A percentile compares a stretch with the other conserved stretches of the same genome.
Conservation (phyloP, 345 rosid species). For the Gynandropsis gynandra region DNA sequence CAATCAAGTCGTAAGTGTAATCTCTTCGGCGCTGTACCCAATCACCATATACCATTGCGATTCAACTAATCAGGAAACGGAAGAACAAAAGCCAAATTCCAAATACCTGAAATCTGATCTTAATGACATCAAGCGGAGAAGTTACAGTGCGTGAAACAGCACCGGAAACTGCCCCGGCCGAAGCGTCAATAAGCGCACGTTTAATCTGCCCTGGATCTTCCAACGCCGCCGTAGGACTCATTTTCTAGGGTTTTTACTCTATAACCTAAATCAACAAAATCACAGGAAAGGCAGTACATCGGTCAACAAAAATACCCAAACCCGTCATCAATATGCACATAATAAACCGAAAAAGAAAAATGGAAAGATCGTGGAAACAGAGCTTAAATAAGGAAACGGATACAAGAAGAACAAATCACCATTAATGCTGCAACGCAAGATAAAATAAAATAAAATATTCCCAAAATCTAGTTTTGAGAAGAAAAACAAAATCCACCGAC, state of each 20-base stretch:
- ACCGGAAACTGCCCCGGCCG: slow-evolving; percentile 81
- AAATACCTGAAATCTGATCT: slow-evolving; percentile 89
- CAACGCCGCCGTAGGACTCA: slow-evolving; percentile 29
- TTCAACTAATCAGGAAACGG: not conserved
- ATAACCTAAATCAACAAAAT: slow-evolving; percentile 11
- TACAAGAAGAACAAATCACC: too few species aligned
- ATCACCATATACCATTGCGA: not conserved
- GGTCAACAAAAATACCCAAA: slow-evolving; percentile 10
- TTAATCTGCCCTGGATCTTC: slow-evolving; percentile 74
- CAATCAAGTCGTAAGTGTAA: slow-evolving; percentile 9
- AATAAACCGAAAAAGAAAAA: slow-evolving; percentile 5
- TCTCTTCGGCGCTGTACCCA: too few species aligned
- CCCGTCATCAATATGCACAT: slow-evolving; percentile 13
- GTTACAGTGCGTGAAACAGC: slow-evolving; percentile 80
- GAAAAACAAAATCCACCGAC: too few species aligned
- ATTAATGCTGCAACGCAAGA: not conserved
- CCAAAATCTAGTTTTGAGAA: not conserved
- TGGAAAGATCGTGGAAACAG: not conserved
- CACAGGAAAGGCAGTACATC: not conserved
- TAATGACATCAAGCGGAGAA: slow-evolving; percentile 96
- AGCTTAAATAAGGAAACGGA: too few species aligned
- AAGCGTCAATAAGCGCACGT: slow-evolving; percentile 52
- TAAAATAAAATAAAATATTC: not conserved
- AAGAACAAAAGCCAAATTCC: slow-evolving; percentile 1
- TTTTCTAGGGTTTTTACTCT: slow-evolving; percentile 18